These are phyloP conservation scores for Cutaneotrichosporon cyanovorans DNA, from an alignment of 1,284 basidiomycete species.

Conservation along the genomic window DNA sequence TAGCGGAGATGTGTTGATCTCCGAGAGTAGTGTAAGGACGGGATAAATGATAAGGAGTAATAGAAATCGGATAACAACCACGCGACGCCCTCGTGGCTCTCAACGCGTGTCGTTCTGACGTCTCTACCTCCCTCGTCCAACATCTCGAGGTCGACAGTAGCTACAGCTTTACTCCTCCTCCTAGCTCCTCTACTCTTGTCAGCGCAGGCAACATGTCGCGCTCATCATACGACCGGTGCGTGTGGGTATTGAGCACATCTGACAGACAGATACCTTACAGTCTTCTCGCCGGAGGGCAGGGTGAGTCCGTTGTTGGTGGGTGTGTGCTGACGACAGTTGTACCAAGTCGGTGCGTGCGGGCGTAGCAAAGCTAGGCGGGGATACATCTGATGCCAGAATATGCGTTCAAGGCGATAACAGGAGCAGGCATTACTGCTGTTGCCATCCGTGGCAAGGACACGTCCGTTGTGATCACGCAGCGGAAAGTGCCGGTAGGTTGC, in stretches of 20 bases:
- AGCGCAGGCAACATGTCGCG: conserved; percentile 30
- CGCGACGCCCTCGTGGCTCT: not conserved
- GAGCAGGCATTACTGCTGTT: conserved; percentile 89
- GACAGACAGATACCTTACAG: conserved; percentile 46
- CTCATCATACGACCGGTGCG: conserved; percentile 45
- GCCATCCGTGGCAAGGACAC: conserved; percentile 91
- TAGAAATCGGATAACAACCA: conserved; percentile 2
- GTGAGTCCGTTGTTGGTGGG: conserved; percentile 23
- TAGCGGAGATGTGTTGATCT: no score
- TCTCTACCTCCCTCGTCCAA: no score
- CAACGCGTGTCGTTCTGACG: conserved; percentile 16
- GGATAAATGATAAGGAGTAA: not conserved
- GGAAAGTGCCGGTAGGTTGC: conserved; percentile 79
- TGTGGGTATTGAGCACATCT: conserved; percentile 1
- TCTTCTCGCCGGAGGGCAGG: conserved; percentile 49
- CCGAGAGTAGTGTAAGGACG: no score
- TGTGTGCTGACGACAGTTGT: conserved; percentile 45
- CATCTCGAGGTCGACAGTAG: not conserved
- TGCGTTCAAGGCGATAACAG: conserved; percentile 98
- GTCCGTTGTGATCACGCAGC: conserved; percentile 91
- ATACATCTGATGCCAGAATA: conserved; percentile 59
- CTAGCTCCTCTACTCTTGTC: not conserved
- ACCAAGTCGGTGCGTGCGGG: conserved; percentile 81
- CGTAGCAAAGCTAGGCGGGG: not conserved
- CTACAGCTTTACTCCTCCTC: not conserved